Conservation (phyloP, 2,329 filamentous ascomycete species). For the Ophiocordyceps polyrhachis-furcata region DNA sequence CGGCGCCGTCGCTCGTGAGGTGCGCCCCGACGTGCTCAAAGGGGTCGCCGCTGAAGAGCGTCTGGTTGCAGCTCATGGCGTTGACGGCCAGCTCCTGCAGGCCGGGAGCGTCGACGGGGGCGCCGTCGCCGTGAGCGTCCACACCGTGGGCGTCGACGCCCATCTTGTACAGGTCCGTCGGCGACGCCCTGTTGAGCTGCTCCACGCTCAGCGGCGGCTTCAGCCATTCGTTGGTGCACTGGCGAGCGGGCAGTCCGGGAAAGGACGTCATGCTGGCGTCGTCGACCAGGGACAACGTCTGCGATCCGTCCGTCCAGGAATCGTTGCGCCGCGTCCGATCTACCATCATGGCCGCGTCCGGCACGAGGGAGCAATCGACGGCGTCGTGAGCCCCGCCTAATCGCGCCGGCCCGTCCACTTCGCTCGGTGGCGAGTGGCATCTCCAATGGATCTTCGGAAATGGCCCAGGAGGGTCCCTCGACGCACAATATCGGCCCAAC, state of each 20-base stretch:
- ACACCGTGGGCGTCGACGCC: slow-evolving; percentile 13
- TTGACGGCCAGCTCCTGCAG: slow-evolving; percentile 4
- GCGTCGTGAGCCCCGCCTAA: neutral
- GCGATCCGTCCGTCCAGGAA: neutral
- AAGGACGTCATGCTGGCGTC: slow-evolving; percentile 16
- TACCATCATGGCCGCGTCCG: neutral
- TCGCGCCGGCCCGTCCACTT: neutral
- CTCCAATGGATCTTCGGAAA: neutral
- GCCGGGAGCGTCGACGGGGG: neutral
- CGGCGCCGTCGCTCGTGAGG: neutral
- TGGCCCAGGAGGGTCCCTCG: neutral
- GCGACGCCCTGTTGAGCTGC: slow-evolving; percentile 1
- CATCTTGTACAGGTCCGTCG: slow-evolving; percentile 8
- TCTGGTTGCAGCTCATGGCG: slow-evolving; percentile 3
- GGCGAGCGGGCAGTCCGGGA: slow-evolving; percentile 12
- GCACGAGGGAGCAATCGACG: neutral
- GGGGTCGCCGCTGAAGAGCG: slow-evolving; percentile 8
- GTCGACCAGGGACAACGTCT: slow-evolving; percentile 1
- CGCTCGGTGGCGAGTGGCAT: neutral
- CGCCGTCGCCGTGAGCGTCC: slow-evolving; percentile 3
- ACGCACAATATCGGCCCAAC: no score
- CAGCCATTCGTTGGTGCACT: slow-evolving; percentile 15
- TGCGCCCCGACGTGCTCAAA: slow-evolving; percentile 3
- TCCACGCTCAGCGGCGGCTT: slow-evolving; percentile 7
- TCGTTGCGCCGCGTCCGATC: neutral